Evolutionary conservation across 129 eudicot genomes (phyloP).

Genomic region (Centella asiatica): DNA sequence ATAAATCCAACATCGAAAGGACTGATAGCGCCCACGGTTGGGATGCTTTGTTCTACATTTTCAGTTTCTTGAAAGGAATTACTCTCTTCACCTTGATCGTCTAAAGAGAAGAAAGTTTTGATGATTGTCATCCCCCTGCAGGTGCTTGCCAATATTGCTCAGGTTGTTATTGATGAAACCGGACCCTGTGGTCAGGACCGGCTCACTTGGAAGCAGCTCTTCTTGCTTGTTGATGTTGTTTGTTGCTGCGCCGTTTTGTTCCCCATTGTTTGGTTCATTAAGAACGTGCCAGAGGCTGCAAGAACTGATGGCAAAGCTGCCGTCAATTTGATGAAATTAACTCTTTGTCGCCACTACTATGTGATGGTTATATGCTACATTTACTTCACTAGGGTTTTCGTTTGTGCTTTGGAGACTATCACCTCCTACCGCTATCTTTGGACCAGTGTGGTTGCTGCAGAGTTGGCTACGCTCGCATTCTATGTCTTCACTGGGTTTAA

Average conservation of each 20-base stretch:
- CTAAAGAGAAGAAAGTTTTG: slow-evolving; percentile 81
- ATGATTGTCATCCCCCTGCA: slow-evolving; percentile 84
- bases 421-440: slow-evolving; percentile 64
- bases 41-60: slow-evolving; percentile 82
- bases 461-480: slow-evolving; percentile 73
- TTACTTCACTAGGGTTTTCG: slow-evolving; percentile 78
- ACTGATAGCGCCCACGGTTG: slow-evolving; percentile 83
- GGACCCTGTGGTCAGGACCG: slow-evolving; percentile 73
- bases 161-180: slow-evolving; percentile 64
- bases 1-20: slow-evolving; percentile 60
- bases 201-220: slow-evolving; percentile 80
- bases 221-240: slow-evolving; percentile 66
- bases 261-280: slow-evolving; percentile 91
- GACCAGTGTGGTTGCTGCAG: slow-evolving; percentile 71
- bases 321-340: slow-evolving; percentile 71
- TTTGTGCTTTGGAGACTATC: slow-evolving; percentile 67
- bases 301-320: slow-evolving; percentile 88
- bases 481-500: slow-evolving; percentile 64
- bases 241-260: slow-evolving; percentile 83
- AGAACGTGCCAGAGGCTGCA: slow-evolving; percentile 72
- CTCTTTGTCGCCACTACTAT: slow-evolving; percentile 67
- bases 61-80: slow-evolving; percentile 65
- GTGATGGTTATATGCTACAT: slow-evolving; percentile 78
- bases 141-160: slow-evolving; percentile 75
- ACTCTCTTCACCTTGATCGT: slow-evolving; percentile 67